These are phyloP conservation scores for Hypsizygus ulmarius DNA, from an alignment of 1,284 basidiomycete genomes.

Conservation along the genomic window DNA sequence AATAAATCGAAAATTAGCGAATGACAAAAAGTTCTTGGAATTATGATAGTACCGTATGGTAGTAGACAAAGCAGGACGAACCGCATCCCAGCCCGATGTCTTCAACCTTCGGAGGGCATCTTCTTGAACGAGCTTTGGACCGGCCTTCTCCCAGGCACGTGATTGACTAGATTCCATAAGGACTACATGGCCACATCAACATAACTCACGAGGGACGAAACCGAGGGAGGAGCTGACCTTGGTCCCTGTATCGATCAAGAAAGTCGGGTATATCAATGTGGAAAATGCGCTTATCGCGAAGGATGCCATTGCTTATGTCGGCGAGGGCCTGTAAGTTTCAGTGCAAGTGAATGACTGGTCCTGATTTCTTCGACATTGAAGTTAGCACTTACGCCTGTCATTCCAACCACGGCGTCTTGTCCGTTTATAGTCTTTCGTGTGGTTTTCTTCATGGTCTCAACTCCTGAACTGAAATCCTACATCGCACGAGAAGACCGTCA, in stretches of 20 bases:
- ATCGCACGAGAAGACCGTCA: too few species aligned
- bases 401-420: conserved; percentile 7
- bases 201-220: too few species aligned
- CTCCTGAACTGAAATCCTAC: conserved; percentile 31
- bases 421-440: conserved; percentile 13
- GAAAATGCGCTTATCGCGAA: conserved; percentile 35
- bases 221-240: conserved; percentile 24
- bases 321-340: conserved; percentile 24
- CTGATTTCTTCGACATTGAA: too few species aligned
- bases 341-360: not conserved
- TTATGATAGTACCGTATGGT: conserved; percentile 37
- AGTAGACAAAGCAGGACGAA: conserved; percentile 35
- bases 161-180: conserved; percentile 25
- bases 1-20: not conserved
- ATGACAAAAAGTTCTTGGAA: not conserved
- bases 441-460: conserved; percentile 25
- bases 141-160: conserved; percentile 31
- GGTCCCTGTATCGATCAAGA: conserved; percentile 30
- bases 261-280: conserved; percentile 24
- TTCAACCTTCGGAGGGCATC: conserved; percentile 32
- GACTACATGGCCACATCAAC: conserved; percentile 20
- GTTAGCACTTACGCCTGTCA: conserved; percentile 11
- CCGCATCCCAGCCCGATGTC: conserved; percentile 35
- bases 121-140: conserved; percentile 29
- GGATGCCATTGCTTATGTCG: conserved; percentile 29